phyloP scores from a whole-genome alignment of 345 rosid species.

The Euphorbia peplus region DNA sequence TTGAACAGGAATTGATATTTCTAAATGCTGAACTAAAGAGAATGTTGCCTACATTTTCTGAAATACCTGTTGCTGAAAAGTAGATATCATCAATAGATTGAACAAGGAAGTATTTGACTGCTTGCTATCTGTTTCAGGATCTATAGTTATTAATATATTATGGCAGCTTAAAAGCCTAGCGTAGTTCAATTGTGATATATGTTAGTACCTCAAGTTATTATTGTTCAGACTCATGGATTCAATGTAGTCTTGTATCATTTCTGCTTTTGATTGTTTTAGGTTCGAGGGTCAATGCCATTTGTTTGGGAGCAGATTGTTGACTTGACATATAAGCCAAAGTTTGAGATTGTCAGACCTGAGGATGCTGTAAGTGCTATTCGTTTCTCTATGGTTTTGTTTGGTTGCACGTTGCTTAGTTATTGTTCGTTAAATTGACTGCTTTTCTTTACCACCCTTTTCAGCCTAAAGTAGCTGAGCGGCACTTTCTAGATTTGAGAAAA shows the following conservation, averaged over 20 bases:
- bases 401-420: background rate
- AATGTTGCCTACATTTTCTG: background rate
- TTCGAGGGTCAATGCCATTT: slow-evolving; percentile 94
- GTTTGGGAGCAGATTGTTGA: slow-evolving; percentile 95
- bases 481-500: slow-evolving; percentile 89
- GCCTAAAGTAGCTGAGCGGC: slow-evolving; percentile 78
- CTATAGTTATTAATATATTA: too few relatives aligned
- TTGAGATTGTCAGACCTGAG: slow-evolving; percentile 84
- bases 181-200: background rate
- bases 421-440: slow-evolving; percentile 10
- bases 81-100: background rate
- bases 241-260: slow-evolving; percentile 3
- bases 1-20: background rate
- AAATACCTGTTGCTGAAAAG: background rate
- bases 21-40: background rate
- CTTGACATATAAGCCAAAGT: slow-evolving; percentile 95
- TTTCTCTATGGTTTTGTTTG: slow-evolving; percentile 16
- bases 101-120: background rate
- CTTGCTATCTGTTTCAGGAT: background rate
- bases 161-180: too few relatives aligned
- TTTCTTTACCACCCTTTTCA: slow-evolving; percentile 31
- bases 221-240: slow-evolving; percentile 6
- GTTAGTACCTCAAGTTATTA: slow-evolving; percentile 9
- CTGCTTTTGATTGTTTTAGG: slow-evolving; percentile 40
- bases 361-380: slow-evolving; percentile 67